A percentile compares a stretch with the other conserved stretches of the same genome.
Conservation (phyloP, 345 rosid genomes). For the Theobroma cacao region DNA sequence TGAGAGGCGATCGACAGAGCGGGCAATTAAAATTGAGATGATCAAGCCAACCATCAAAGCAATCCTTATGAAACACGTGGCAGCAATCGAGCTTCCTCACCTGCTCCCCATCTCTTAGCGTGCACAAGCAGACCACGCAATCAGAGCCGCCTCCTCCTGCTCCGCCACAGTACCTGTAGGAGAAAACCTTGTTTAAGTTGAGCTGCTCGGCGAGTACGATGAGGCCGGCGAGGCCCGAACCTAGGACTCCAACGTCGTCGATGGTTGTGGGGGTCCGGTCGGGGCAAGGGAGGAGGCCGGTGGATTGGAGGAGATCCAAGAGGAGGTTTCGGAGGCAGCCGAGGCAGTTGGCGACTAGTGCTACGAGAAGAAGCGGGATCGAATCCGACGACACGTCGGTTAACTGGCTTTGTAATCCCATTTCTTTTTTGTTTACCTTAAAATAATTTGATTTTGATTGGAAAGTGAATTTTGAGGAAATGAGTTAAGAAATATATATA, state of each 20-base stretch:
- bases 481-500: background rate
- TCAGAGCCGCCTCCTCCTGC: conserved; percentile 28
- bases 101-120: conserved; percentile 63
- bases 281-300: conserved; percentile 20
- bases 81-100: conserved; percentile 80
- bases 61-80: conserved; percentile 78
- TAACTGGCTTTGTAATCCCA: conserved; percentile 75
- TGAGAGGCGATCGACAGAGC: conserved; percentile 57
- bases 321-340: conserved; percentile 47
- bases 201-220: conserved; percentile 66
- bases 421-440: conserved; percentile 11
- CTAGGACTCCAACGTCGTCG: conserved; percentile 26
- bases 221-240: conserved; percentile 55
- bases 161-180: conserved; percentile 34
- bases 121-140: conserved; percentile 68
- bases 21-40: conserved; percentile 73
- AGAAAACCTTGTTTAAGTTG: conserved; percentile 45
- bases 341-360: conserved; percentile 56
- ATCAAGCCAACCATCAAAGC: conserved; percentile 84
- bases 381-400: conserved; percentile 82
- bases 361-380: conserved; percentile 56
- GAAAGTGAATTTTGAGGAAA: background rate
- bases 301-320: conserved; percentile 25
- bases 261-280: conserved; percentile 2
- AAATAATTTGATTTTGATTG: background rate